Evolutionary conservation across 1,139 yeast genomes (phyloP).

Genomic region (Blastobotrys proliferans): DNA sequence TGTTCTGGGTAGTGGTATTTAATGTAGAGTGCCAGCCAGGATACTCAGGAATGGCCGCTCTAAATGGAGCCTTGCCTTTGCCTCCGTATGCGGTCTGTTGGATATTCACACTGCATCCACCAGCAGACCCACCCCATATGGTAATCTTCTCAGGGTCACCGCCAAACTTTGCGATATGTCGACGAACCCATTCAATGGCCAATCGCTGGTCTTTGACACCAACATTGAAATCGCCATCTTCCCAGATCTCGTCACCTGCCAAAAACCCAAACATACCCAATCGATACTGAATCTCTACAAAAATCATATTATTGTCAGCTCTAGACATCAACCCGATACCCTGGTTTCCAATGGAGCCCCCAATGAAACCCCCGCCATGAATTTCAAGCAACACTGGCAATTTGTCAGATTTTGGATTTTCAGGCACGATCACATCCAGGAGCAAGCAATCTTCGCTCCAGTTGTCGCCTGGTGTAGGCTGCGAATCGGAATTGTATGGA

Average conservation of each 20-base stretch:
- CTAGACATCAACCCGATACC: constrained; percentile 26
- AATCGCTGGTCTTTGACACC: constrained; percentile 36
- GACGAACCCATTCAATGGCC: constrained; percentile 39
- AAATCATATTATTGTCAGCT: constrained; percentile 19
- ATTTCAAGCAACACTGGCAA: constrained; percentile 37
- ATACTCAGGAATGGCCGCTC: constrained; percentile 13
- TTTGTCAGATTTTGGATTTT: constrained; percentile 1
- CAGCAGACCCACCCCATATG: constrained; percentile 40
- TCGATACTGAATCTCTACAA: constrained; percentile 37
- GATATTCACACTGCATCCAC: constrained; percentile 34
- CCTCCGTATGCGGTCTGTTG: constrained; percentile 30
- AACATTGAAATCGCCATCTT: constrained; percentile 27
- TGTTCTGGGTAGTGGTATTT: constrained; percentile 9
- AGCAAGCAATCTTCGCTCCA: constrained; percentile 26
- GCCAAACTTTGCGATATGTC: constrained; percentile 37
- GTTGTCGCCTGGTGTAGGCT: neutral
- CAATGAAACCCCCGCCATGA: constrained; percentile 36
- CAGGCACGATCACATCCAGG: constrained; percentile 22
- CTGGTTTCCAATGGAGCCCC: constrained; percentile 12
- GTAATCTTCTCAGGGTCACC: constrained; percentile 38
- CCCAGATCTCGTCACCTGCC: constrained; percentile 20
- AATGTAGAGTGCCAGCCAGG: constrained; percentile 11
- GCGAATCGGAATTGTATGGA: neutral
- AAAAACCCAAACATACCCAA: constrained; percentile 35
- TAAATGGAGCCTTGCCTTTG: constrained; percentile 8